phyloP scores from a whole-genome alignment of 106 monocot genomes.

The Xerophyta viscosa region DNA sequence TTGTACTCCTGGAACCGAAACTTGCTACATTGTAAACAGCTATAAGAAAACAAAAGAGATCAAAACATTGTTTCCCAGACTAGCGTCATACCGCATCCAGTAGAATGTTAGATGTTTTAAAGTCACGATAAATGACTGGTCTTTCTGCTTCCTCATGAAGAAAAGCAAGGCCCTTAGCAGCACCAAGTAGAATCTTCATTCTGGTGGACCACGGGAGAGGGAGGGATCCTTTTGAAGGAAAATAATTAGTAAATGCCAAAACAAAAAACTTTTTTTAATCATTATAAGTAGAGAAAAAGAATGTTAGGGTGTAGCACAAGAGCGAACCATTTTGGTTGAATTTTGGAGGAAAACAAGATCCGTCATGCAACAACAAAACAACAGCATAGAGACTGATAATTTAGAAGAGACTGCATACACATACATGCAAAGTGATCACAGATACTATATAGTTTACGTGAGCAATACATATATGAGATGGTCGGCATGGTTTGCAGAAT shows the following conservation, averaged over 20 bases:
- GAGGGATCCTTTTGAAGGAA: conserved; percentile 17
- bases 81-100: conserved; percentile 25
- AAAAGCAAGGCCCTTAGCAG: conserved; percentile 44
- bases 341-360: too few relatives aligned
- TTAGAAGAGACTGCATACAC: too few relatives aligned
- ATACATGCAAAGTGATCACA: too few relatives aligned
- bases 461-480: too few relatives aligned
- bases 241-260: not conserved
- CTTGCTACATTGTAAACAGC: not conserved
- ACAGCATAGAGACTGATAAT: too few relatives aligned
- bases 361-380: too few relatives aligned
- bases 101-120: conserved; percentile 40
- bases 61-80: not conserved
- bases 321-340: too few relatives aligned
- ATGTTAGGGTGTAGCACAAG: too few relatives aligned
- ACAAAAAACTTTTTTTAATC: not conserved
- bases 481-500: too few relatives aligned
- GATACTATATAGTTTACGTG: too few relatives aligned
- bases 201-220: conserved; percentile 34
- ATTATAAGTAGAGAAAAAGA: too few relatives aligned
- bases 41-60: not conserved
- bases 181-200: conserved; percentile 44
- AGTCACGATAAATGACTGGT: conserved; percentile 46
- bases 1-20: conserved; percentile 28
- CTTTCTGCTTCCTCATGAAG: conserved; percentile 44